phyloP scores from a whole-genome alignment of 2,329 filamentous ascomycete species.

The Apiospora marii region DNA sequence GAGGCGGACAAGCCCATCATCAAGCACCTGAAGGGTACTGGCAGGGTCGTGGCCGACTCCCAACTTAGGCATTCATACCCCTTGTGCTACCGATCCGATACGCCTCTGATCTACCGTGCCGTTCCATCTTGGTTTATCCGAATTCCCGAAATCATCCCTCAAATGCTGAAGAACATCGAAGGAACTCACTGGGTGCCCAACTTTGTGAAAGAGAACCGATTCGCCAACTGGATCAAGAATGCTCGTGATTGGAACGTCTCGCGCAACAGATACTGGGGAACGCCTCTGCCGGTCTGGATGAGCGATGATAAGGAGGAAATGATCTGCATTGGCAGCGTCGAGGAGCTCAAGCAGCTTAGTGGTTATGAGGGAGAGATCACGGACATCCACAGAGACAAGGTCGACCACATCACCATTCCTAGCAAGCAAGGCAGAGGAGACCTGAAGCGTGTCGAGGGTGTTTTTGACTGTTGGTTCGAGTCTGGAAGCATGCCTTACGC shows the following conservation, averaged over 20 bases:
- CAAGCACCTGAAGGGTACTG: slow-evolving; percentile 81
- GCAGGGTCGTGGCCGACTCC: slow-evolving; percentile 82
- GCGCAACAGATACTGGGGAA: slow-evolving; percentile 94
- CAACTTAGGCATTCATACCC: slow-evolving; percentile 92
- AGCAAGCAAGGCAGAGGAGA: slow-evolving; percentile 86
- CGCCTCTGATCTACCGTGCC: slow-evolving; percentile 89
- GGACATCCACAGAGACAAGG: slow-evolving; percentile 90
- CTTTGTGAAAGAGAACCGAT: slow-evolving; percentile 90
- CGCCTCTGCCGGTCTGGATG: slow-evolving; percentile 89
- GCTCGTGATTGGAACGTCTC: slow-evolving; percentile 96
- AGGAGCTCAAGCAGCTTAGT: slow-evolving; percentile 84
- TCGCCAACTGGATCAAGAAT: slow-evolving; percentile 89
- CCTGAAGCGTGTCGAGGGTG: slow-evolving; percentile 83
- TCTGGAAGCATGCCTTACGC: slow-evolving; percentile 96
- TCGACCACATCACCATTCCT: slow-evolving; percentile 93
- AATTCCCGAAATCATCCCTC: slow-evolving; percentile 81
- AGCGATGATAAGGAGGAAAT: slow-evolving; percentile 89
- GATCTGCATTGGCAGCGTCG: slow-evolving; percentile 84
- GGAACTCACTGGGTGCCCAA: slow-evolving; percentile 90
- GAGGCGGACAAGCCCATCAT: slow-evolving; percentile 92
- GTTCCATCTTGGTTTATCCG: slow-evolving; percentile 96
- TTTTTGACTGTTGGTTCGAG: slow-evolving; percentile 98
- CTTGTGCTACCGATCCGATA: slow-evolving; percentile 95
- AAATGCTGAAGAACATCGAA: slow-evolving; percentile 92
- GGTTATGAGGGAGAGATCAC: slow-evolving; percentile 84